phyloP scores from a whole-genome alignment of 192 early-diverging fungal genomes.

The Podila epigama region DNA sequence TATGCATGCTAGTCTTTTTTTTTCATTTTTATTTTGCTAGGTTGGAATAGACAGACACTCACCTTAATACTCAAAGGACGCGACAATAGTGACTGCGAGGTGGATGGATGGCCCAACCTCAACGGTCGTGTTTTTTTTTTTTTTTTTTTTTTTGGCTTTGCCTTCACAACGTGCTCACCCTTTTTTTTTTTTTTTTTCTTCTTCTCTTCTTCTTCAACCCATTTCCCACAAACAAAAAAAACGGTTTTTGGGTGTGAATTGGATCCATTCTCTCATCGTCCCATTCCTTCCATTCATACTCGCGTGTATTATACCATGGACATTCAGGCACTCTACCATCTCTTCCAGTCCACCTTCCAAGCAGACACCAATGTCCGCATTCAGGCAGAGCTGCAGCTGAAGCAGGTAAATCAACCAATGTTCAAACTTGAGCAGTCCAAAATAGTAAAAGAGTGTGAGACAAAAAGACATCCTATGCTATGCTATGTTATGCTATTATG shows the following conservation, averaged over 20 bases:
- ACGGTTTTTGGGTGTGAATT: background rate
- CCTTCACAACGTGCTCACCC: background rate
- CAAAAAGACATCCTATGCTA: too few relatives aligned
- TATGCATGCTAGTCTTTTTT: too few relatives aligned
- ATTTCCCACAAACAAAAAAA: constrained; percentile 2
- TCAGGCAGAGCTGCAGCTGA: constrained; percentile 83
- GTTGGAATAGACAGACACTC: too few relatives aligned
- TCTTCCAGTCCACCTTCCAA: constrained; percentile 82
- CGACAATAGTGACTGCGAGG: background rate
- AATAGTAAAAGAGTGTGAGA: too few relatives aligned
- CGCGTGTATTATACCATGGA: constrained; percentile 57
- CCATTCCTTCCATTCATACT: background rate
- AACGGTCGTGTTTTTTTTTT: background rate
- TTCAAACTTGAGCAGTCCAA: background rate
- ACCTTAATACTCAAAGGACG: background rate
- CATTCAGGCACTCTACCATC: constrained; percentile 62
- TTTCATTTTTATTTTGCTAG: too few relatives aligned
- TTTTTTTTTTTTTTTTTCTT: background rate
- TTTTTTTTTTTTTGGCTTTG: constrained; percentile 18
- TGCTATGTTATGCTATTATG: too few relatives aligned
- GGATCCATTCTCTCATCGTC: background rate
- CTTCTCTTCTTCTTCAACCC: background rate
- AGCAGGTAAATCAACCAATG: constrained; percentile 57
- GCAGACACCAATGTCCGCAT: constrained; percentile 81
- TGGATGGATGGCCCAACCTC: too few relatives aligned